Conservation (phyloP, 306 rosid species). For the Parietaria judaica region DNA sequence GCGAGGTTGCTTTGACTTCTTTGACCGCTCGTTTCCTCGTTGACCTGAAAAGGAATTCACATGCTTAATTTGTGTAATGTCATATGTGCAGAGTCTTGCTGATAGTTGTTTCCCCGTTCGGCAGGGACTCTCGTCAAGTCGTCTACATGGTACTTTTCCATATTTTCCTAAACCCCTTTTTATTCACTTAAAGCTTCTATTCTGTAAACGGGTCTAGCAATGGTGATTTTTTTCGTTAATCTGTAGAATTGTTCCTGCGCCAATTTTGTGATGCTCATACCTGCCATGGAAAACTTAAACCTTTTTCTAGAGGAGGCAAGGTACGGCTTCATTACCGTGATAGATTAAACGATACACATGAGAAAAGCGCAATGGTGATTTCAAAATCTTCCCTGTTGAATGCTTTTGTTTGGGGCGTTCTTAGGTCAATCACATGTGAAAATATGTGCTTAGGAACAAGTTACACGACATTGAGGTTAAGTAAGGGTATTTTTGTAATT, state of each 20-base stretch:
- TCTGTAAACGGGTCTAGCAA: conserved; percentile 9
- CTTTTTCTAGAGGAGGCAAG: conserved; percentile 81
- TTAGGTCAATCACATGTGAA: too few species aligned
- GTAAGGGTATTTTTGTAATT: too few species aligned
- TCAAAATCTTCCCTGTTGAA: not conserved
- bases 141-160: conserved; percentile 58
- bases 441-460: too few species aligned
- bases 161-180: conserved; percentile 9
- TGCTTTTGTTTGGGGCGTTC: too few species aligned
- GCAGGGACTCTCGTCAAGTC: conserved; percentile 64
- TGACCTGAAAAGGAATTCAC: not conserved
- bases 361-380: not conserved
- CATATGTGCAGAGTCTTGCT: conserved; percentile 57
- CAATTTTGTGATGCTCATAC: conserved; percentile 91
- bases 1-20: conserved; percentile 66
- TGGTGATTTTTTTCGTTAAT: conserved; percentile 20
- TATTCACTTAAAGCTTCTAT: not conserved
- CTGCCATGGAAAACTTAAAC: conserved; percentile 74
- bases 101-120: conserved; percentile 66
- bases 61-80: not conserved
- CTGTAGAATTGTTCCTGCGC: conserved; percentile 74
- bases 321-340: conserved; percentile 30
- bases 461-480: too few species aligned
- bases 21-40: not conserved
- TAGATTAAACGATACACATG: conserved; percentile 3